phyloP scores from a whole-genome alignment of 2,329 filamentous ascomycete species.

The Xylariomycetidae sp. region DNA sequence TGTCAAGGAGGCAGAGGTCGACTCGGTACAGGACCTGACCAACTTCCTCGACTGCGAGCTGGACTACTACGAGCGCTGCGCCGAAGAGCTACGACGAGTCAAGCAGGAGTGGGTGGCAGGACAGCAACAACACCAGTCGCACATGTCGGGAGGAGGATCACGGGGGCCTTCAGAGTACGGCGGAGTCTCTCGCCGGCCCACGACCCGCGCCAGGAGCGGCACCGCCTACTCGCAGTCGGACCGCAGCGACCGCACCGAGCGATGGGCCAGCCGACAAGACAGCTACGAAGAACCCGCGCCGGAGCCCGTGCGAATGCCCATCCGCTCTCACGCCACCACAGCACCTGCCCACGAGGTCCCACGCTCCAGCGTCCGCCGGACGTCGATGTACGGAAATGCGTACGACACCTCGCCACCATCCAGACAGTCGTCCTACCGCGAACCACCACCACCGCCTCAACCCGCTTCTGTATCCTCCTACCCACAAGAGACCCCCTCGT shows the following conservation, averaged over 20 bases:
- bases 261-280: slow-evolving; percentile 25
- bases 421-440: slow-evolving; percentile 21
- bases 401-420: slow-evolving; percentile 15
- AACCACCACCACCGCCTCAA: slow-evolving; percentile 21
- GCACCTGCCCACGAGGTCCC: slow-evolving; percentile 21
- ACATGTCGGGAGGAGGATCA: slow-evolving; percentile 9
- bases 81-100: slow-evolving; percentile 67
- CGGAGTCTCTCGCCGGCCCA: slow-evolving; percentile 15
- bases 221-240: slow-evolving; percentile 40
- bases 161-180: slow-evolving; percentile 23
- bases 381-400: slow-evolving; percentile 16
- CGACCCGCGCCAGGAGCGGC: slow-evolving; percentile 41
- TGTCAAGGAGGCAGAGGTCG: slow-evolving; percentile 85
- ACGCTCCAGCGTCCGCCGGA: slow-evolving; percentile 23
- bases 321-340: slow-evolving; percentile 32
- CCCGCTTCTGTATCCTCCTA: no score
- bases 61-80: slow-evolving; percentile 84
- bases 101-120: slow-evolving; percentile 40
- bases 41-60: slow-evolving; percentile 85
- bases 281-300: slow-evolving; percentile 32
- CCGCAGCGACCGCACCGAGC: slow-evolving; percentile 32
- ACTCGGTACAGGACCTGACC: slow-evolving; percentile 74
- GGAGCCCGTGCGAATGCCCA: slow-evolving; percentile 39
- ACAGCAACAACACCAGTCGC: slow-evolving; percentile 16
- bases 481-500: no score